phyloP scores from a whole-genome alignment of 208 protist species.

The Leishmania lainsoni region DNA sequence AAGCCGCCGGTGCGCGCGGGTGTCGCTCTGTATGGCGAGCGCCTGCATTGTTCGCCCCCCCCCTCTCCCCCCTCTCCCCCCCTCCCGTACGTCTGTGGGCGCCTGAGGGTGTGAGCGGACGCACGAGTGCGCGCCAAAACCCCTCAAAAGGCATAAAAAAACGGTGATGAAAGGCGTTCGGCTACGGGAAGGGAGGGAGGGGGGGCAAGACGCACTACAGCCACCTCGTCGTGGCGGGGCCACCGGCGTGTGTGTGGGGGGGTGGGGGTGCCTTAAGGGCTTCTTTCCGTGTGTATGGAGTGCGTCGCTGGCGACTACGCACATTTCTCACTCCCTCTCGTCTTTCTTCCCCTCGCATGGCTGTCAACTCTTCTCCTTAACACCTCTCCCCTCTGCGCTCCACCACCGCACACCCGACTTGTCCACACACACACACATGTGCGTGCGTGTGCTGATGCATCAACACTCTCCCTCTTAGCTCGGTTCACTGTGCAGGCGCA shows the following conservation, averaged over 20 bases:
- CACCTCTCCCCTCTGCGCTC: background rate
- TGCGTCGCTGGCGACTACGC: background rate
- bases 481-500: background rate
- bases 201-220: background rate
- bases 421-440: background rate
- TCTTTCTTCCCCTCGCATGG: background rate
- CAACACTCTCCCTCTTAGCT: background rate
- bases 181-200: background rate
- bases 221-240: background rate
- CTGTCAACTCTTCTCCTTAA: background rate
- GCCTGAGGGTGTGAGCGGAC: background rate
- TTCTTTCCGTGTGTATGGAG: background rate
- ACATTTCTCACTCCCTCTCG: background rate
- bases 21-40: background rate
- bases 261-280: background rate
- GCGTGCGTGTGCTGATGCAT: background rate
- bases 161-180: background rate
- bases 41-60: background rate
- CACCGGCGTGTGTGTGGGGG: background rate
- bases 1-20: background rate
- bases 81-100: background rate
- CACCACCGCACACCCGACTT: background rate
- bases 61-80: no score
- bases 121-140: background rate
- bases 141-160: background rate